These are phyloP conservation scores for Dictyostelium firmibasis DNA, from an alignment of 78 protist species.

Conservation along the genomic window DNA sequence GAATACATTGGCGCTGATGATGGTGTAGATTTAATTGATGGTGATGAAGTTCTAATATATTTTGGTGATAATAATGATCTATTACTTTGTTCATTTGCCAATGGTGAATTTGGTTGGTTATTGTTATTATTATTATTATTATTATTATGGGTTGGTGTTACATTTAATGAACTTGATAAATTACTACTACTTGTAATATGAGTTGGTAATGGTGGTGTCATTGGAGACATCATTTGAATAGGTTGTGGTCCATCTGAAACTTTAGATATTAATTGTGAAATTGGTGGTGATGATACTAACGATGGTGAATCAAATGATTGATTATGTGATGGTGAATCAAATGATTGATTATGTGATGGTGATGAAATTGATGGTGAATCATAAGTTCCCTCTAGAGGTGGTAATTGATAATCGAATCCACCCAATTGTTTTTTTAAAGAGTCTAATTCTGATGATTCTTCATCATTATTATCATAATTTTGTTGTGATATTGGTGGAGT, in stretches of 20 bases:
- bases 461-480: not conserved
- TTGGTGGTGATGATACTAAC: not conserved
- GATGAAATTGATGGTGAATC: not conserved
- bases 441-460: not conserved
- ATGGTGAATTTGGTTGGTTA: not conserved
- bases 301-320: not conserved
- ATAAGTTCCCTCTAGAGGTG: not conserved
- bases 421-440: constrained; percentile 23
- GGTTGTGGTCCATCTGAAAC: constrained; percentile 18
- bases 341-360: not conserved
- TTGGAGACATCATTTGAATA: constrained; percentile 15
- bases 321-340: not conserved
- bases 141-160: not conserved
- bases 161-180: not conserved
- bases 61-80: constrained; percentile 30
- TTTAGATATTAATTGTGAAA: not conserved
- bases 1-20: constrained; percentile 5
- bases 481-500: constrained; percentile 10
- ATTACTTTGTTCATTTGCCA: not conserved
- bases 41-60: constrained; percentile 14
- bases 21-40: not conserved
- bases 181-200: not conserved
- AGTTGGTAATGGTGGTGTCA: not conserved
- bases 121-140: not conserved
- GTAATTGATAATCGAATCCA: not conserved